A percentile compares a stretch with the other conserved stretches of the same genome.
Conservation (phyloP, 306 rosid species). For the Elaeagnus macrophylla region DNA sequence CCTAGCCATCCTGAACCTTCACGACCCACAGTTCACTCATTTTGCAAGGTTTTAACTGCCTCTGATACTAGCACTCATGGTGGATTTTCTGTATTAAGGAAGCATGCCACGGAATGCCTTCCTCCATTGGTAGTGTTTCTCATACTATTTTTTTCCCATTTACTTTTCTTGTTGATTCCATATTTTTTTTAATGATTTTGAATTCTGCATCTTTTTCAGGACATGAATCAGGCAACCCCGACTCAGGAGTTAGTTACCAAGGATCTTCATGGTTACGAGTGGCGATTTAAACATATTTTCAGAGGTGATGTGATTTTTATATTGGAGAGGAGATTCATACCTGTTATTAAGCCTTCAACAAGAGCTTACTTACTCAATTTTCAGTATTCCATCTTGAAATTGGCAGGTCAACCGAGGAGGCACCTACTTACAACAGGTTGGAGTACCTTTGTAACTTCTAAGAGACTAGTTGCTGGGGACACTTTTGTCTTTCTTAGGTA, state of each 20-base stretch:
- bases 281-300: conserved; percentile 94
- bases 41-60: conserved; percentile 81
- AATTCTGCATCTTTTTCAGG: conserved; percentile 36
- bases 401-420: conserved; percentile 88
- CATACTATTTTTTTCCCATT: neutral
- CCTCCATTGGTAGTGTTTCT: conserved; percentile 59
- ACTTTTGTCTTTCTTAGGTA: conserved; percentile 84
- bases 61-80: conserved; percentile 98
- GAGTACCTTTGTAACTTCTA: conserved; percentile 95
- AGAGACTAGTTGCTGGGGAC: conserved; percentile 86
- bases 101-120: conserved; percentile 92
- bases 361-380: conserved; percentile 6
- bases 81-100: conserved; percentile 86
- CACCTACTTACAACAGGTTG: conserved; percentile 97
- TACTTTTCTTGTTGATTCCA: neutral
- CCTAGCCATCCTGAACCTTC: conserved; percentile 30
- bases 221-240: conserved; percentile 75
- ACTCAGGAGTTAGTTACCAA: conserved; percentile 87
- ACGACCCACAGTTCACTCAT: conserved; percentile 45
- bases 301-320: conserved; percentile 43
- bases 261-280: conserved; percentile 89
- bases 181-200: conserved; percentile 5
- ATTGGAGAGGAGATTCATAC: neutral
- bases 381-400: conserved; percentile 11
- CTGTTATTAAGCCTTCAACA: neutral